Evolutionary conservation across 192 early-diverging fungal genomes (phyloP), one percentile per base, ranked within the genome.

Genomic region (Umbelopsis sp.): DNA sequence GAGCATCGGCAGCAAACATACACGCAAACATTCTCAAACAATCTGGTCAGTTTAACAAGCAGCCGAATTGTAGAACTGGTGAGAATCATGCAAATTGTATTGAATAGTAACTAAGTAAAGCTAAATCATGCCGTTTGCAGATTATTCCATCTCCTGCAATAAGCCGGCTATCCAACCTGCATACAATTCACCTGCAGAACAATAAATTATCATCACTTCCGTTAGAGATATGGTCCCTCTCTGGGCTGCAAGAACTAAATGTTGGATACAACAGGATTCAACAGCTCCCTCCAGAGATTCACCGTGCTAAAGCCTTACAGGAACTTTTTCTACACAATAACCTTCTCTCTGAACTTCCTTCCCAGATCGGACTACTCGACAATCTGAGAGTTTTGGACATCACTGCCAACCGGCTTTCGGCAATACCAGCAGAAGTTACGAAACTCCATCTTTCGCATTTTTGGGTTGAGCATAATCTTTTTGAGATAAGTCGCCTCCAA

Each of bases 251-350:
- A 56, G 75, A 80, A 62, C 68, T 83, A 2, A 77, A 80, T 68
- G 10, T 83, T 16, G 76, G 74, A 12, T 69, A 56, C 22, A 83
- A 83, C 36, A 8, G 66, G 32, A 36, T 83, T 7, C 49, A n/a
- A 21, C 24, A 20, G n/a, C 36, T 83, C 3, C 76, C 82, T 17
- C 51, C 71, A 45, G 66, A 77, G 14, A 59, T 83, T 26, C 75
- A 73, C 14, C 25, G 54, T 10, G 45, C 80, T 3, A 36, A 47
- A 16, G 54, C 73, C 9, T 47, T 83, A 21, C 73, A 68, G 10
- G 74, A 71, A 52, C 50, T 83, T 1, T 72, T 69, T 65, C 22
- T 83, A 3, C 79, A 78, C 41, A 71, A 69, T 65, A 83, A 83
- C 44, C 29, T 70, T 36, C 34, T 83, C 4, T 50, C 10, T 21